phyloP scores from a whole-genome alignment of 208 protist species.

The Trypanosomatidae sp. region DNA sequence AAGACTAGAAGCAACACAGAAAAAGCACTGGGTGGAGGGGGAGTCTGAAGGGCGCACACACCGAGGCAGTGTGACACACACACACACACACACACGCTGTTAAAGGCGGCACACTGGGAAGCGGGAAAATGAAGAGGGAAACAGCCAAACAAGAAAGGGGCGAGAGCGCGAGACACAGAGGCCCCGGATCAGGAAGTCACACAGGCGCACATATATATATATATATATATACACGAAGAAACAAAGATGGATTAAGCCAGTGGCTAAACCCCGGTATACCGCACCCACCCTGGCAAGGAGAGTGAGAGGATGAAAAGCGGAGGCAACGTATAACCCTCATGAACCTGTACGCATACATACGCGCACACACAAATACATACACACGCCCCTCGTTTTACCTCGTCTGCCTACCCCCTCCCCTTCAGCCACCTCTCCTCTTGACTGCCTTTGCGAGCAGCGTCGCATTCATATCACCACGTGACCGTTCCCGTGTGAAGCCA shows the following conservation, averaged over 20 bases:
- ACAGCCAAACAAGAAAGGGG: neutral
- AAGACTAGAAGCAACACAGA: neutral
- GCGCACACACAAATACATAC: neutral
- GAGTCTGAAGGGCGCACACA: neutral
- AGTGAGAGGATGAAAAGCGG: neutral
- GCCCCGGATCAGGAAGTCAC: neutral
- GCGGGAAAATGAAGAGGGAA: neutral
- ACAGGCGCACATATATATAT: neutral
- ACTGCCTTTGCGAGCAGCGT: neutral
- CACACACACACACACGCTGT: neutral
- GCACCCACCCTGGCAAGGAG: neutral
- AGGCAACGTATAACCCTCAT: neutral
- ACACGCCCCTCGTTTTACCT: neutral
- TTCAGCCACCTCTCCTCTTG: neutral
- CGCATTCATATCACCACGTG: neutral
- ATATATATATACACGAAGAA: neutral
- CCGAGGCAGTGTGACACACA: neutral
- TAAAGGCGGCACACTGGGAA: neutral
- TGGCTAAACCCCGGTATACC: neutral
- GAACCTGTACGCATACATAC: neutral
- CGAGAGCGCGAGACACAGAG: neutral
- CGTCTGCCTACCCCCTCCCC: no score
- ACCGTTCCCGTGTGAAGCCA: conserved; percentile 21
- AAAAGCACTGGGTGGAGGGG: neutral
- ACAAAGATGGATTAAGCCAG: neutral